Base-by-base conservation (phyloP, 2,329 filamentous ascomycete species). In the Aspergillus viridinutans region DNA sequence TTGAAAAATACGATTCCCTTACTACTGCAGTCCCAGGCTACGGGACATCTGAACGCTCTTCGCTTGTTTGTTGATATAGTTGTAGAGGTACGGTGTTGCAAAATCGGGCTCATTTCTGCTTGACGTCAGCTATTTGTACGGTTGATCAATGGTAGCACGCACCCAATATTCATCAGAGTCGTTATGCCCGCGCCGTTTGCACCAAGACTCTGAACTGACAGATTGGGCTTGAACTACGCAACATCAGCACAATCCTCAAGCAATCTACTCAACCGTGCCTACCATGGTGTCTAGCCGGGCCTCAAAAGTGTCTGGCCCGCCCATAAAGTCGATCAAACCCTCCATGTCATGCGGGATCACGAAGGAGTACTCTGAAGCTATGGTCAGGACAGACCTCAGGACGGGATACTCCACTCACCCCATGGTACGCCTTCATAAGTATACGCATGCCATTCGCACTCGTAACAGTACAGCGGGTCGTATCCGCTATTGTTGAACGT, bases 51-150 rank as follows among this genome's bases (percentile, higher is more conserved):
- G 69, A n/a, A 89, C 85, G 21, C 80, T 81, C 49, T 85, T 82
- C 63, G 84, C 81, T 67, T 89, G 87, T 50, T 84, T 81, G 60
- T 83, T 83, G 57, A 84, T 82, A 69, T 84, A 90, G 72, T 88
- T 86, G 77, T 87, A 90, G 3, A 90, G 78, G 69, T 86, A 90
- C 0, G 86, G 86, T 0, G 82, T 84, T 0, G 81, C 82, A 70
- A 90, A 90, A 64, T 81, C 82, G 0, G 86, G 85, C 70, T 89
- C 84, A 67, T 89, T 89, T 26, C 85, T 85, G 49, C 12, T 0
- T 32, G 1, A 14, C 6, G 12, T 32, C 12, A 32, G 29, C 12
- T 12, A 3, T 32, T 14, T 32, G 29, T 5, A 14, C 12, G 29
- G 29, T 32, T 32, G 29, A 32, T 14, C 32, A 14, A 35, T 17